Conservation (phyloP, 306 rosid species). For the Oxytropis ochrocephala region DNA sequence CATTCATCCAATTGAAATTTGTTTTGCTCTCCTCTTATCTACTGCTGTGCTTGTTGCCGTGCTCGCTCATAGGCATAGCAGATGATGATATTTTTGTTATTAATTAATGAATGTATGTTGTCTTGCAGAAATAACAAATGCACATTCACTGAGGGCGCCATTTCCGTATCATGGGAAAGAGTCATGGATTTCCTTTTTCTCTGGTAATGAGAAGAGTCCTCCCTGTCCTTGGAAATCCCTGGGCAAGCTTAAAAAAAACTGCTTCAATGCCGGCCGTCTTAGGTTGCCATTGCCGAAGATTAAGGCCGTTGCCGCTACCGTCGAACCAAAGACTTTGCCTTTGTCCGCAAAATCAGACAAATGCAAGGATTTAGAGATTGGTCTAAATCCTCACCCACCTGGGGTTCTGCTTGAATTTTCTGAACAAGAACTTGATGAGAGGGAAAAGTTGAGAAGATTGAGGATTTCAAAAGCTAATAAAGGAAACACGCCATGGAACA, state of each 20-base stretch:
- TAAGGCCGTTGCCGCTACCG: slow-evolving; percentile 75
- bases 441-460: slow-evolving; percentile 67
- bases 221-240: slow-evolving; percentile 37
- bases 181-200: slow-evolving; percentile 28
- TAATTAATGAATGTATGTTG: background rate
- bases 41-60: background rate
- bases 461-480: slow-evolving; percentile 90
- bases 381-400: slow-evolving; percentile 14
- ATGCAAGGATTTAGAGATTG: slow-evolving; percentile 19
- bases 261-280: slow-evolving; percentile 21
- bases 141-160: slow-evolving; percentile 42
- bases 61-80: background rate
- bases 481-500: slow-evolving; percentile 91
- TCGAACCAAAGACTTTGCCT: slow-evolving; percentile 44
- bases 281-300: slow-evolving; percentile 28
- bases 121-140: slow-evolving; percentile 60
- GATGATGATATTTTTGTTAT: too few relatives aligned
- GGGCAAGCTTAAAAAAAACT: slow-evolving; percentile 15
- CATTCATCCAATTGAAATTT: background rate
- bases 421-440: slow-evolving; percentile 38
- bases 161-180: slow-evolving; percentile 33
- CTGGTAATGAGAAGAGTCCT: slow-evolving; percentile 34
- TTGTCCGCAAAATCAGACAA: slow-evolving; percentile 17
- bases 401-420: slow-evolving; percentile 19
- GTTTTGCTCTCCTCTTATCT: background rate